Evolutionary conservation across 2,329 filamentous ascomycete species (phyloP), one percentile per base, ranked within the genome.

Genomic region (Fusarium palustre): DNA sequence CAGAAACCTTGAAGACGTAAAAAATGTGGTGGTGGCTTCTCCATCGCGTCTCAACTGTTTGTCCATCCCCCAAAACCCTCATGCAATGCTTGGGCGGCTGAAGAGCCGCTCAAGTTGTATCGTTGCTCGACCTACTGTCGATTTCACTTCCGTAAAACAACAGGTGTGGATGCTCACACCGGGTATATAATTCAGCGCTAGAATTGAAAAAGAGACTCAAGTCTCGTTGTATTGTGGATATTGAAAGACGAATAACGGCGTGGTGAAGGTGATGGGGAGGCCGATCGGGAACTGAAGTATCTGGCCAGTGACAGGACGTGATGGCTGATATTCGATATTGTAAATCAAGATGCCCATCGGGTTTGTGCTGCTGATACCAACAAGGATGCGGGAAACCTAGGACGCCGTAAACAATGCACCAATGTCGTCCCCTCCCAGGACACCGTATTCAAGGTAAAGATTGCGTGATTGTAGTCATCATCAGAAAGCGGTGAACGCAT

Each of bases 361-460:
- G 57, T 53, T 50, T 58, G 47, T 68, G 55, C 33, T 66, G 50
- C 45, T 45, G 48, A 64, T 66, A 53, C 59, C 66, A 71, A 68
- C 66, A 56, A 52, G 31, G 61, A 65, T 63, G 66, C 65, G 55
- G 12, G 20, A 70, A 69, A 70, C 67, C 75, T 70, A 65, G 59
- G 81, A 82, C 79, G 77, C 81, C 80, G 55, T 75, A 77, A 74
- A 77, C 70, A 77, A 81, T 82, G 76, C 77, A 69, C 61, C 63
- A 58, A 68, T 54, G 60, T 55, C 54, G 60, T 62, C 53, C 64
- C 52, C 67, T 68, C 64, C 68, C 66, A 62, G 49, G 39, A 16
- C 39, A 64, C 70, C 70, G 58, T 76, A 74, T 74, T 71, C 68
- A 76, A 75, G 54, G 65, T 64, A 58, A 62, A 72, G 58, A 69